phyloP scores from a whole-genome alignment of 164 flowering plant species.

The Brasenia schreberi region DNA sequence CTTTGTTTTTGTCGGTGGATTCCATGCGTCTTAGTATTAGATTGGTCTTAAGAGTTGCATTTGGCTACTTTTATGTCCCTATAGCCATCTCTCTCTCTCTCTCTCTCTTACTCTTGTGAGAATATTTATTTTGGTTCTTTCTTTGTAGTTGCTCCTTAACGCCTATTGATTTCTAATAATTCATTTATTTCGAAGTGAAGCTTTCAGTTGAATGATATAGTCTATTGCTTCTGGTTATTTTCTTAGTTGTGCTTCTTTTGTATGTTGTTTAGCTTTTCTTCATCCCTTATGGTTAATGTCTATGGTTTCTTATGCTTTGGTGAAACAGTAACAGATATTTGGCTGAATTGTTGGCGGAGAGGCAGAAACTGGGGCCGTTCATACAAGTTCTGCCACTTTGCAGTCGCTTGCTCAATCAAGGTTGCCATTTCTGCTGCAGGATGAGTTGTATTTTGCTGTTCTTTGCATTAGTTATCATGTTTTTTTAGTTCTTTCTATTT shows the following conservation, averaged over 20 bases:
- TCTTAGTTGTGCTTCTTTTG: neutral
- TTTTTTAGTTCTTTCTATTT: too few relatives aligned
- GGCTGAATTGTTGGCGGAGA: conserved; percentile 65
- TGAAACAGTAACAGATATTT: conserved; percentile 35
- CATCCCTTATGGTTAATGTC: conserved; percentile 1
- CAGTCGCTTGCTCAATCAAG: conserved; percentile 64
- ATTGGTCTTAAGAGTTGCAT: too few relatives aligned
- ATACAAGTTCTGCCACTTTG: conserved; percentile 55
- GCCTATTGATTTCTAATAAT: neutral
- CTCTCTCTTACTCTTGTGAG: too few relatives aligned
- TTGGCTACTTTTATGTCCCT: too few relatives aligned
- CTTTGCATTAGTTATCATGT: neutral
- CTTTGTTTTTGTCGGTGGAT: too few relatives aligned
- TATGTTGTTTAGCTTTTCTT: too few relatives aligned
- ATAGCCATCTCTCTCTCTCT: too few relatives aligned
- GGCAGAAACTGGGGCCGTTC: conserved; percentile 69
- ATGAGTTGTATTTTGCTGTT: too few relatives aligned
- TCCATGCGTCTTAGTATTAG: too few relatives aligned
- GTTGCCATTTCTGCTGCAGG: conserved; percentile 12
- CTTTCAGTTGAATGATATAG: neutral
- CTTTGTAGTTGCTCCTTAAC: too few relatives aligned
- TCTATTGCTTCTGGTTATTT: neutral
- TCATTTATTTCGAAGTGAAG: neutral
- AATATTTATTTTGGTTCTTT: too few relatives aligned
- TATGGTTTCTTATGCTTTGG: conserved; percentile 5